Percentiles rank a stretch among this genome's conserved stretches.
Evolutionary conservation across 768 basidiomycete genomes (phyloP).

Genomic region (Lactarius indigo): DNA sequence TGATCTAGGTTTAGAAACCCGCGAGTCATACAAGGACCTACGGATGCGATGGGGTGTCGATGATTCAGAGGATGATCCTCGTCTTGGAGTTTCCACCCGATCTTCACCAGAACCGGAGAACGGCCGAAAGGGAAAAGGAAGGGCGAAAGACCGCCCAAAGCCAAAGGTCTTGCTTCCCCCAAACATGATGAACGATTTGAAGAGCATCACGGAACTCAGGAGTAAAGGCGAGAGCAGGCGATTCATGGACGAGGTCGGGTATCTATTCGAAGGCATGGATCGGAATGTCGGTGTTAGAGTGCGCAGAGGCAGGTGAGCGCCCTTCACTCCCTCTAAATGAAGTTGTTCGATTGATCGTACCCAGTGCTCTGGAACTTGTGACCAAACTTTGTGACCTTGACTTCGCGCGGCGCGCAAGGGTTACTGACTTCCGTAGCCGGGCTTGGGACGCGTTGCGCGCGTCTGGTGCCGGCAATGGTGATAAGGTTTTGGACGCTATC

Average conservation of each 20-base stretch:
- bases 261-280: conserved; percentile 78
- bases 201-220: conserved; percentile 76
- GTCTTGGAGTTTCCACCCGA: conserved; percentile 28
- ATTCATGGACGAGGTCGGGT: conserved; percentile 82
- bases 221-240: conserved; percentile 77
- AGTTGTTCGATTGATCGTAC: neutral
- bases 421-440: conserved; percentile 64
- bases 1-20: conserved; percentile 43
- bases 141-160: conserved; percentile 29
- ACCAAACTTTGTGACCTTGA: conserved; percentile 69
- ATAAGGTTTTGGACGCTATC: conserved; percentile 67
- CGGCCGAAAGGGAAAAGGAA: conserved; percentile 38
- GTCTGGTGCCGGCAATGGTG: conserved; percentile 56
- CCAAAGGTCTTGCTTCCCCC: conserved; percentile 38
- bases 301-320: conserved; percentile 60
- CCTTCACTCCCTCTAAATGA: neutral
- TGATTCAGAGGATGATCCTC: conserved; percentile 69
- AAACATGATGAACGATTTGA: conserved; percentile 69
- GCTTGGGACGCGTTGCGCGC: conserved; percentile 65
- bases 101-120: conserved; percentile 31
- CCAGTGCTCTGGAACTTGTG: conserved; percentile 72
- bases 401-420: conserved; percentile 76
- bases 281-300: conserved; percentile 48
- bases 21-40: conserved; percentile 74
- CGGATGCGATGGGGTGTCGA: conserved; percentile 82